These are phyloP conservation scores for Lyophyllum decastes DNA, from an alignment of 768 basidiomycete genomes.

Conservation along the genomic window DNA sequence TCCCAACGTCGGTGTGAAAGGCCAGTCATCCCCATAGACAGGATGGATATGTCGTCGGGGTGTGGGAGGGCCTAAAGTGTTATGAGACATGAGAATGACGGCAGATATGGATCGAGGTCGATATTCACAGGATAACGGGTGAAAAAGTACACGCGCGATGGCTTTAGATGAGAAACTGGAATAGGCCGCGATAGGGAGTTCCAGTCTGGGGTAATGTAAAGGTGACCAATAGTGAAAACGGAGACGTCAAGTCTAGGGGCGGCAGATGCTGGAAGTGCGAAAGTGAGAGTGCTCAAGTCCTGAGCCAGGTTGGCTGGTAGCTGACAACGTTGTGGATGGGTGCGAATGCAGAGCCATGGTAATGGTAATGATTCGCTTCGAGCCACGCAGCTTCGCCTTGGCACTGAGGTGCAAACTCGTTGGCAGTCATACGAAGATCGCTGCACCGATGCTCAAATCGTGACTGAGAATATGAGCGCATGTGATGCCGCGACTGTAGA, in stretches of 20 bases:
- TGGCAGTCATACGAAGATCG: conserved; percentile 44
- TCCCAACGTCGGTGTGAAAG: conserved; percentile 22
- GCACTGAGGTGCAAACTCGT: conserved; percentile 38
- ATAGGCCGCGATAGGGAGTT: conserved; percentile 31
- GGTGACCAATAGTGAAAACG: conserved; percentile 22
- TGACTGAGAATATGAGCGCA: conserved; percentile 62
- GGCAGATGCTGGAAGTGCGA: conserved; percentile 12
- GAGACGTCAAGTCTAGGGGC: conserved; percentile 32
- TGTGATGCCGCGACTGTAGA: conserved; percentile 46
- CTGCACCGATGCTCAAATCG: conserved; percentile 54
- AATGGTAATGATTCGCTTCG: conserved; percentile 40
- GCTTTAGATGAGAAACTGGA: conserved; percentile 24
- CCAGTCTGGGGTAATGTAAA: conserved; percentile 37
- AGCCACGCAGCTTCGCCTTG: conserved; percentile 47
- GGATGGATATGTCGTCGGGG: conserved; percentile 66
- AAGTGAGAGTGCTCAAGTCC: conserved; percentile 36
- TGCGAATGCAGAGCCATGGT: conserved; percentile 42
- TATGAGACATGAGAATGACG: conserved; percentile 27
- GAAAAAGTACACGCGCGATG: conserved; percentile 31
- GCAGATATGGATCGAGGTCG: conserved; percentile 24
- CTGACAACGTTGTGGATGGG: conserved; percentile 39
- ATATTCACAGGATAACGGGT: conserved; percentile 33
- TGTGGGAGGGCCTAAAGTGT: conserved; percentile 30
- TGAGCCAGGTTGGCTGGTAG: conserved; percentile 53
- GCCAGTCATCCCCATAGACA: conserved; percentile 48